Evolutionary conservation across 2,329 filamentous ascomycete genomes (phyloP), one percentile per base, ranked within the genome.

Genomic region (Penicillium sp.): DNA sequence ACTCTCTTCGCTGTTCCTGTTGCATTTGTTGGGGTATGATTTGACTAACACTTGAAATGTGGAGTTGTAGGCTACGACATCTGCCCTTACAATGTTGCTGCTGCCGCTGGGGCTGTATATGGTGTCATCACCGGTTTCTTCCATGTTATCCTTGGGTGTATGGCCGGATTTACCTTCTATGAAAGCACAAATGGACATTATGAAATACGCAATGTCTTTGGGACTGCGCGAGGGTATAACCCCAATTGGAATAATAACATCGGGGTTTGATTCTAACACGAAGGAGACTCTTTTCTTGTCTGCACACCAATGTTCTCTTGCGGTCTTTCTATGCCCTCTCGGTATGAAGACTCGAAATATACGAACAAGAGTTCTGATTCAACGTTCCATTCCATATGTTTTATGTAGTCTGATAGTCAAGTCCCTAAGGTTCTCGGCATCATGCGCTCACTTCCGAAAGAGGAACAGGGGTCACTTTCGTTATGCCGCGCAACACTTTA

Each of bases 81-180:
- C 31, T 63, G 61, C 33, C 50, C 56, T 10, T 63, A 61, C 17
- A 60, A 61, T 3, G 59, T 58, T n/a, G 61, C 61, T 3, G 61
- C 61, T 27, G 61, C 61, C 2, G 59, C 61, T 15, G 61, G 59
- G 25, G 59, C 57, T 10, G 61, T 63, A 2, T 63, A 63, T 29
- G 61, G 61, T 4, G 51, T 21, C 3, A 60, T 63, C 8, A 60
- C 59, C 1, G 61, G 61, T 0, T 51, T 63, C 19, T 63, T 63
- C 42, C 61, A 60, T 33, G 56, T 45, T 2, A 25, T 57, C 39
- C 35, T 63, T 49, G 57, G 61, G 4, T 63, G 61, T 29, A 38
- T 63, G 21, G 57, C 59, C 8, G 54, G 57, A 8, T 17, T 23
- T 17, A 25, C 53, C 31, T 1, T 4, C 0, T 43, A 55, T 35